A percentile compares a stretch with the other conserved stretches of the same genome.
phyloP scores from a whole-genome alignment of 2,329 filamentous ascomycete genomes.

The Fusarium sp. region DNA sequence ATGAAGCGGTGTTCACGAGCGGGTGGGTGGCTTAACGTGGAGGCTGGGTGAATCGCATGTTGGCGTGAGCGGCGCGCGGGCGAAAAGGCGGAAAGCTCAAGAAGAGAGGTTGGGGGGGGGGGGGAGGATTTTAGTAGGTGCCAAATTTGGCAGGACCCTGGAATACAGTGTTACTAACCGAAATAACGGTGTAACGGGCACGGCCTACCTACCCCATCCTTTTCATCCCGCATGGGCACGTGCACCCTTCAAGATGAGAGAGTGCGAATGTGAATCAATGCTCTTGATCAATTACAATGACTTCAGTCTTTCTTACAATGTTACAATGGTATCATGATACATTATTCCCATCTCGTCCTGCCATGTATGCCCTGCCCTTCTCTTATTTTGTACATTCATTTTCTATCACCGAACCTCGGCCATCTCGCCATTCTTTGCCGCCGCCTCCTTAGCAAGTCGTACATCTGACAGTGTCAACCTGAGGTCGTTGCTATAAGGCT shows the following conservation, averaged over 20 bases:
- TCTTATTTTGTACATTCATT: background rate
- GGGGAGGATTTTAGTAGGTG: background rate
- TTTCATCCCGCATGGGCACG: slow-evolving; percentile 19
- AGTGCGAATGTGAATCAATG: background rate
- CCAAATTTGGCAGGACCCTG: slow-evolving; percentile 20
- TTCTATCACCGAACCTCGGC: slow-evolving; percentile 43
- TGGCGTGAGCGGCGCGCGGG: slow-evolving; percentile 7
- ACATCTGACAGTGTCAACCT: slow-evolving; percentile 75
- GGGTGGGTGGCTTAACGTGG: slow-evolving; percentile 18
- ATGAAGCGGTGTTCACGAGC: slow-evolving; percentile 33
- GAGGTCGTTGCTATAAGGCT: slow-evolving; percentile 74
- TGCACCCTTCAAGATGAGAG: background rate
- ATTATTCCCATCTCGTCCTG: slow-evolving; percentile 36
- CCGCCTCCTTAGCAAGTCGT: slow-evolving; percentile 71
- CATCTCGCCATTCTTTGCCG: slow-evolving; percentile 44
- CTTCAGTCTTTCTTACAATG: slow-evolving; percentile 4
- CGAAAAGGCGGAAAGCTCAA: slow-evolving; percentile 28
- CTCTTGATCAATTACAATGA: background rate
- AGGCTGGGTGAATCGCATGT: slow-evolving; percentile 39
- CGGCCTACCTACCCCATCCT: slow-evolving; percentile 5
- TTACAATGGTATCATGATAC: slow-evolving; percentile 44
- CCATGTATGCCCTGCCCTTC: background rate
- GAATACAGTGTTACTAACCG: background rate
- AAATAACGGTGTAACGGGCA: slow-evolving; percentile 10
- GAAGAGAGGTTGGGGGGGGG: slow-evolving; percentile 38